Evolutionary conservation across 768 basidiomycete species (phyloP).

Genomic region (Butyriboletus loyo): DNA sequence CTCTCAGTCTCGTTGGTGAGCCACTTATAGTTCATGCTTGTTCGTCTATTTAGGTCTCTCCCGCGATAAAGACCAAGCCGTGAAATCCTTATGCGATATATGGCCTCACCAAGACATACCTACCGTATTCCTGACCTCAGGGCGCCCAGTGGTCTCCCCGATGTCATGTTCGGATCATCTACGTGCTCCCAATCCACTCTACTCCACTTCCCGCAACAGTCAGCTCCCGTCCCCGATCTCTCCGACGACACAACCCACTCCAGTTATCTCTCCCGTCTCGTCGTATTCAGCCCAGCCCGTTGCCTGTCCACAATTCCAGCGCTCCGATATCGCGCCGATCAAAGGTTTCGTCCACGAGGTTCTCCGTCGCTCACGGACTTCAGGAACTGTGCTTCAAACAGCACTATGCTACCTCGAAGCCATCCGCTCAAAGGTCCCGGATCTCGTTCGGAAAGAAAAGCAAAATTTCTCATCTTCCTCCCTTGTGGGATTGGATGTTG

Average conservation of each 20-base stretch:
- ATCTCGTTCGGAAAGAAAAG: constrained; percentile 53
- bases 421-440: constrained; percentile 67
- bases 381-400: constrained; percentile 79
- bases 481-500: constrained; percentile 41
- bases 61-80: constrained; percentile 62
- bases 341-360: constrained; percentile 86
- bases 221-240: constrained; percentile 56
- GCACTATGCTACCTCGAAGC: constrained; percentile 87
- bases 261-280: constrained; percentile 28
- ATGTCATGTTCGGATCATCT: constrained; percentile 10
- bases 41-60: constrained; percentile 10
- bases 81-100: constrained; percentile 73
- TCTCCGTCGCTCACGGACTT: constrained; percentile 80
- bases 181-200: neutral
- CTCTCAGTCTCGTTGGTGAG: constrained; percentile 69
- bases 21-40: constrained; percentile 6
- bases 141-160: constrained; percentile 25
- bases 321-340: constrained; percentile 51
- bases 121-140: constrained; percentile 44
- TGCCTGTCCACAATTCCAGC: constrained; percentile 10
- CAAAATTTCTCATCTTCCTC: constrained; percentile 39
- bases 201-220: constrained; percentile 27
- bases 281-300: constrained; percentile 24
- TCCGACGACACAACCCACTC: constrained; percentile 41
- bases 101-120: constrained; percentile 81